Percentiles rank a stretch among this genome's conserved stretches.
phyloP scores from a whole-genome alignment of 2,329 filamentous ascomycete genomes.

The Fusarium sp. region DNA sequence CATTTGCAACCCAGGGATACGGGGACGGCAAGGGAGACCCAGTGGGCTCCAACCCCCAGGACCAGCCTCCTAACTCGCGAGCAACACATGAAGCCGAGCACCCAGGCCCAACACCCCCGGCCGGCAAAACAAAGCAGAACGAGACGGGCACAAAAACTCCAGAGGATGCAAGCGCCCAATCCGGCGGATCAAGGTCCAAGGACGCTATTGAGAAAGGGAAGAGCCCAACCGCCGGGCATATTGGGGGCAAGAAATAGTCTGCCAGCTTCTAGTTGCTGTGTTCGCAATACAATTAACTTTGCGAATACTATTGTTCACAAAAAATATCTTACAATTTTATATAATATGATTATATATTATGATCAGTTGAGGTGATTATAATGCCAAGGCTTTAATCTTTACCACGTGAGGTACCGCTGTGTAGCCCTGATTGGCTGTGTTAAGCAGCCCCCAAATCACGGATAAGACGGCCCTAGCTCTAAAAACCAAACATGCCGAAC shows the following conservation, averaged over 20 bases:
- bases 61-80: not conserved
- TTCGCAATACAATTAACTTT: not conserved
- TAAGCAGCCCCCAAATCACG: too few relatives aligned
- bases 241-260: slow-evolving; percentile 10
- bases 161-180: slow-evolving; percentile 12
- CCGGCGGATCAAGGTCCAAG: slow-evolving; percentile 4
- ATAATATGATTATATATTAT: not conserved
- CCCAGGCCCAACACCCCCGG: not conserved
- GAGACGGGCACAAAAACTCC: not conserved
- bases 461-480: too few relatives aligned
- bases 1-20: not conserved
- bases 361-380: too few relatives aligned
- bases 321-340: not conserved
- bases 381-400: too few relatives aligned
- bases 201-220: slow-evolving; percentile 15
- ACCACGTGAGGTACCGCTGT: too few relatives aligned
- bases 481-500: too few relatives aligned
- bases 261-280: not conserved
- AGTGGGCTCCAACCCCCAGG: not conserved
- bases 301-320: not conserved
- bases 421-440: too few relatives aligned
- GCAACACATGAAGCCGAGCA: slow-evolving; percentile 7
- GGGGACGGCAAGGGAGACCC: slow-evolving; percentile 1
- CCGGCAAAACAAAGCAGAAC: not conserved
- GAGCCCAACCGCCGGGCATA: not conserved